Percentiles rank a stretch among this genome's conserved stretches.
These are phyloP conservation scores for Podospora australis DNA, from an alignment of 495 filamentous ascomycete genomes.

Conservation along the genomic window DNA sequence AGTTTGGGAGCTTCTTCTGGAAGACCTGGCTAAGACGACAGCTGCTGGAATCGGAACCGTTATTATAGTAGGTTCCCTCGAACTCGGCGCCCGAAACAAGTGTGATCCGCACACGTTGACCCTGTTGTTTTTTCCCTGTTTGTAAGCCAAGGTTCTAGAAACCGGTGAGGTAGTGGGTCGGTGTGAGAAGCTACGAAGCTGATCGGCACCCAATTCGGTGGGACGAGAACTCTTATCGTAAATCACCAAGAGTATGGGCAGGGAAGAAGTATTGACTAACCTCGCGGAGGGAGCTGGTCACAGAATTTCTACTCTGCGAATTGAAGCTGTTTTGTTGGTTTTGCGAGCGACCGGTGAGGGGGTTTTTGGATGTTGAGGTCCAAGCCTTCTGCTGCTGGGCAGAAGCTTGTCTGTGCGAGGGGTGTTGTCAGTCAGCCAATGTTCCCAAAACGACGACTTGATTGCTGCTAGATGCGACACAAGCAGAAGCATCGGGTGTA, in stretches of 20 bases:
- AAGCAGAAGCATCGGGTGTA: not conserved
- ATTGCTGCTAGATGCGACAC: slow-evolving; percentile 1
- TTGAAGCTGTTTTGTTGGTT: slow-evolving; percentile 21
- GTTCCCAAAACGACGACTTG: not conserved
- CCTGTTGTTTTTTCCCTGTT: slow-evolving; percentile 53
- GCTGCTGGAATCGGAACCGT: slow-evolving; percentile 53
- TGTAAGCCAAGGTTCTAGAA: slow-evolving; percentile 13
- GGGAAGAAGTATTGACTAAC: slow-evolving; percentile 18
- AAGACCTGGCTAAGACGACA: slow-evolving; percentile 81
- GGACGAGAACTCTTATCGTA: too few relatives aligned
- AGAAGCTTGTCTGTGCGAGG: slow-evolving; percentile 33
- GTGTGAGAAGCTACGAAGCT: slow-evolving; percentile 7
- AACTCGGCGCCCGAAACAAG: slow-evolving; percentile 66
- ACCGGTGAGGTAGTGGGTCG: not conserved
- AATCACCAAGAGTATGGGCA: slow-evolving; percentile 12
- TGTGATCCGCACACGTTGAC: slow-evolving; percentile 58
- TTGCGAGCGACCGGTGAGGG: slow-evolving; percentile 31
- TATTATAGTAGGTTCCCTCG: slow-evolving; percentile 55
- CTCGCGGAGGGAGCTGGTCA: slow-evolving; percentile 29
- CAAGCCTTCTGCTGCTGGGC: slow-evolving; percentile 34
- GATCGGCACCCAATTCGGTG: too few relatives aligned
- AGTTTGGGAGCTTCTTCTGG: slow-evolving; percentile 44
- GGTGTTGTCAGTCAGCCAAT: slow-evolving; percentile 18
- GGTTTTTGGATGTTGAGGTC: slow-evolving; percentile 30
- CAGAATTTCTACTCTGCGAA: slow-evolving; percentile 24